Conservation (phyloP, 1,284 basidiomycete genomes). For the Malassezia sympodialis region DNA sequence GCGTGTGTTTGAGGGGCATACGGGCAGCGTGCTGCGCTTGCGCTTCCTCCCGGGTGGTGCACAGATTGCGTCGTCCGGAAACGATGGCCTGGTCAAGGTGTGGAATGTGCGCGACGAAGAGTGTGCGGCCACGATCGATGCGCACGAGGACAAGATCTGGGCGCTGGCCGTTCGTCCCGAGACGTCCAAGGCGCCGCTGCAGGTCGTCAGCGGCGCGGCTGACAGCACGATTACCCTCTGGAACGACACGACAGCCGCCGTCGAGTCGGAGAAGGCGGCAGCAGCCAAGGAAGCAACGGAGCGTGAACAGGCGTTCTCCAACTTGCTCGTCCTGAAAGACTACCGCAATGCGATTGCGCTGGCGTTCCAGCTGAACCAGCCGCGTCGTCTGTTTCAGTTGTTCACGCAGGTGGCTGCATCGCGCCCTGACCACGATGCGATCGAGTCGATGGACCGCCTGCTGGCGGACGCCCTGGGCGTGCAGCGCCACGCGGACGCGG, state of each 20-base stretch:
- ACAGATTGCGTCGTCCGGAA: constrained; percentile 78
- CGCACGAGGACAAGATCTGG: constrained; percentile 90
- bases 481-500: neutral
- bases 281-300: constrained; percentile 25
- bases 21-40: constrained; percentile 86
- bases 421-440: constrained; percentile 23
- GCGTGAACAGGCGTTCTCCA: constrained; percentile 84
- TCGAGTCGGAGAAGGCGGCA: constrained; percentile 55
- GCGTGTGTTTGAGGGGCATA: constrained; percentile 60
- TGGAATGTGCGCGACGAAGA: constrained; percentile 87
- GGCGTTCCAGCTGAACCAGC: constrained; percentile 83
- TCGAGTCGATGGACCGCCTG: constrained; percentile 16
- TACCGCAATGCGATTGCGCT: constrained; percentile 82
- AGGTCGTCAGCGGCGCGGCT: constrained; percentile 76
- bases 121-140: constrained; percentile 73
- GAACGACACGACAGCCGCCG: constrained; percentile 77
- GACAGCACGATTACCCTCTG: constrained; percentile 89
- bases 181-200: constrained; percentile 50
- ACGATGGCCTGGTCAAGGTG: constrained; percentile 87
- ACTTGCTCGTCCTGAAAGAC: constrained; percentile 76
- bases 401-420: constrained; percentile 53
- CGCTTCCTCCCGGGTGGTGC: constrained; percentile 73
- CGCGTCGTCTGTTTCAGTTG: constrained; percentile 70
- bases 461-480: constrained; percentile 16
- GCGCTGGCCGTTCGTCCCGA: constrained; percentile 72